Base-by-base conservation (phyloP, 805 yeast species). In the Candida insectorum region DNA sequence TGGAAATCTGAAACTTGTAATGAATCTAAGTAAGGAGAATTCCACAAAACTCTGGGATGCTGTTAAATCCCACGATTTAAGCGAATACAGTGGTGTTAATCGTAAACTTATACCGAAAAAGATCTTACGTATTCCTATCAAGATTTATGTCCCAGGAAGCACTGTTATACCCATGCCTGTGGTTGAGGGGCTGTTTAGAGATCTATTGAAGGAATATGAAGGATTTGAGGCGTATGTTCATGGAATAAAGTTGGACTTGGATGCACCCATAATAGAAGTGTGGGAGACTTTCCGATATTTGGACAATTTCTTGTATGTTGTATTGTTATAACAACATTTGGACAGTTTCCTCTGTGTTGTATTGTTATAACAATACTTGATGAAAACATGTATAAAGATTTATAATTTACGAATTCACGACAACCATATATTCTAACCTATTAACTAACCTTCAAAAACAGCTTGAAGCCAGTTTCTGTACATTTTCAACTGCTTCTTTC, bases 401-500 rank as follows among this genome's bases (percentile, higher is more conserved):
- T 13, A 9, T 26, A 6, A 16, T 26, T 6, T 26, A 16, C 20
- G n/a, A n/a, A n/a, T 26, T 8, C 15, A 8, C n/a, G n/a, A n/a
- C n/a, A n/a, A n/a, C n/a, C n/a, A n/a, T n/a, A n/a, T n/a, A n/a
- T 16, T 24, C 5, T 10, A 17, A 14, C 31, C 24, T 10, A 6
- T 7, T 18, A 18, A 13, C 10, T 31, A 21, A 11, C 27, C 11
- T 5, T 65, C 72, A 56, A 91, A 91, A 16, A 86, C 88, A 1
- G 93, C 97, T 62, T 93, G 98, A 36, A 93, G 63, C 98, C 98
- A 93, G 39, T 88, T 85, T 51, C 98, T 71, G 56, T 86, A 93
- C 98, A 93, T 93, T 61, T 93, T 93, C 44, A 93, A 63, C 57
- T 84, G 84, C 54, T 91, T 81, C 62, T 91, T 89, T 51, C 98